Conservation (phyloP, 768 basidiomycete genomes). For the Wakefieldia striispora region DNA sequence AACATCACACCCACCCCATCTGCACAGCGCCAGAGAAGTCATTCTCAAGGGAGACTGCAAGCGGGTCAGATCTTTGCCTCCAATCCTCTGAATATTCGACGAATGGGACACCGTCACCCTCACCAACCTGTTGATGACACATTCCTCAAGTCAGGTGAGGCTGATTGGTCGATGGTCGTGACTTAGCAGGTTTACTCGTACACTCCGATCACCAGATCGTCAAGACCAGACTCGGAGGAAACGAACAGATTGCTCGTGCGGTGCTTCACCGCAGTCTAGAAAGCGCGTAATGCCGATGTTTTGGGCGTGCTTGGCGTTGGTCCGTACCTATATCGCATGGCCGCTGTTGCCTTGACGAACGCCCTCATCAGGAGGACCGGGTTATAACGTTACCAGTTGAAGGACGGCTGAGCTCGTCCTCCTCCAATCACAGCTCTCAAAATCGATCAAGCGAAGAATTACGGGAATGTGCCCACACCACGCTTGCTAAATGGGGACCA, state of each 20-base stretch:
- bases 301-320: conserved; percentile 92
- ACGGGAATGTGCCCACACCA: too few species aligned
- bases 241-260: conserved; percentile 88
- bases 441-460: too few species aligned
- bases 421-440: too few species aligned
- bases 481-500: too few species aligned
- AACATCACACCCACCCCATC: conserved; percentile 42
- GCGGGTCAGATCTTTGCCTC: conserved; percentile 60
- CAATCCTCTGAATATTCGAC: background rate
- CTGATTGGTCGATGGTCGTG: background rate
- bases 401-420: too few species aligned
- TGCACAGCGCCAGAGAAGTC: conserved; percentile 39
- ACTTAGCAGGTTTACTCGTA: conserved; percentile 72
- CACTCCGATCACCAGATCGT: conserved; percentile 51
- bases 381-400: too few species aligned
- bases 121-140: conserved; percentile 84
- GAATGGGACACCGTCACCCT: conserved; percentile 52
- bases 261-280: conserved; percentile 82
- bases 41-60: conserved; percentile 65
- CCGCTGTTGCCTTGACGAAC: background rate
- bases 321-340: conserved; percentile 36
- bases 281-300: conserved; percentile 87
- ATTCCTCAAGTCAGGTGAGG: conserved; percentile 61
- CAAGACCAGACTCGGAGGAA: conserved; percentile 57
- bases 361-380: too few species aligned